These are phyloP conservation scores for Penicillium sumatraense DNA, from an alignment of 2,329 filamentous ascomycete species.

Conservation along the genomic window DNA sequence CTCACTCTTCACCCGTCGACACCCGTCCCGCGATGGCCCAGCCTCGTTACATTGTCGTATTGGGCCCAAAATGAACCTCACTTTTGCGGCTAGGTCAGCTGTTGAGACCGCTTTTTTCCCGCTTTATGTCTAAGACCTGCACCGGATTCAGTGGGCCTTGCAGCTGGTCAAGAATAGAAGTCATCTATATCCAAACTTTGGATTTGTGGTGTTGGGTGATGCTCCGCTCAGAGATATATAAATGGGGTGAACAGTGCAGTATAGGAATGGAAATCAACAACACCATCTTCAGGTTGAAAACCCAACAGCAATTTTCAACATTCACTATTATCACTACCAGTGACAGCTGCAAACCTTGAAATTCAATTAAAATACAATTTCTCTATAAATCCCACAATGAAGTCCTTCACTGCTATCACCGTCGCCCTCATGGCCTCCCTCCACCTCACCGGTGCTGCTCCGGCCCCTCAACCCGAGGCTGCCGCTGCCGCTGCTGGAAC, in stretches of 20 bases:
- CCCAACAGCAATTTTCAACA: no score
- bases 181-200: not conserved
- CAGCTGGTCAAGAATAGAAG: slow-evolving; percentile 14
- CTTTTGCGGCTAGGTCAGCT: slow-evolving; percentile 1
- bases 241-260: not conserved
- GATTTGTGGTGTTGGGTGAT: no score
- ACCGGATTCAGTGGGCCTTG: slow-evolving; percentile 4
- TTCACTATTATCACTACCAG: not conserved
- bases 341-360: no score
- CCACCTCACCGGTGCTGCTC: slow-evolving; percentile 28
- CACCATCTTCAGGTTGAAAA: no score
- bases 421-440: slow-evolving; percentile 27
- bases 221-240: slow-evolving; percentile 17
- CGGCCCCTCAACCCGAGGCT: slow-evolving; percentile 21
- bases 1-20: slow-evolving; percentile 18
- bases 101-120: slow-evolving; percentile 1
- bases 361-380: not conserved
- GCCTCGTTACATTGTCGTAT: slow-evolving; percentile 6
- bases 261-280: not conserved
- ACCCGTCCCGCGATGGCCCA: slow-evolving; percentile 12
- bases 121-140: slow-evolving; percentile 22
- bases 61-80: not conserved
- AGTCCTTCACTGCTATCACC: slow-evolving; percentile 24
- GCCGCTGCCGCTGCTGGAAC: slow-evolving; percentile 10
- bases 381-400: slow-evolving; percentile 25